Evolutionary conservation across 2,329 filamentous ascomycete species (phyloP), one percentile per base, ranked within the genome.

Genomic region (Epicoccum nigrum): DNA sequence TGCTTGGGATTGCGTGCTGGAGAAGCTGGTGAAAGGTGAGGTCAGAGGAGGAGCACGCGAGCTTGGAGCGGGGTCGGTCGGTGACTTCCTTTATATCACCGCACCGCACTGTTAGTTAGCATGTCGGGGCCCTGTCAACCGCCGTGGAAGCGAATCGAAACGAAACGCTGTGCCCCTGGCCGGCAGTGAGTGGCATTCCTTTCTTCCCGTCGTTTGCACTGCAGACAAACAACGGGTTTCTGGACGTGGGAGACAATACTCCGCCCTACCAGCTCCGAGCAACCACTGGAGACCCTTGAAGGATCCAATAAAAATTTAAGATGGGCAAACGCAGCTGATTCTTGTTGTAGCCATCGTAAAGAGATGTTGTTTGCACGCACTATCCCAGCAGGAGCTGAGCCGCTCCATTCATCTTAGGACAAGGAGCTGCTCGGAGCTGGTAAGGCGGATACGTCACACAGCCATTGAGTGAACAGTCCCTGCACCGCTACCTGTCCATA

Each of bases 1-100:
- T 45, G 50, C 25, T 35, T 23, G 13, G 19, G 19, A 31, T 46
- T 41, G 41, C 32, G 45, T 45, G 40, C 32, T 45, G 34, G 8
- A 16, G 4, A 40, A 23, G 25, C 44, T 37, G 57, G 32, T 37
- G 47, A 49, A 51, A 45, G 55, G 54, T 60, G 56, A 56, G 56
- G 52, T 47, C 53, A 57, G 46, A 54, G 51, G 47, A 51, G 51
- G 45, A 54, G 51, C 51, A 50, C 45, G 51, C 45, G 46, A 51
- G 46, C 51, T 46, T 42, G 44, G 49, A 52, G 49, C 49, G 49
- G 49, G 49, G 49, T 52, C 49, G 43, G 49, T 39, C 44, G 45
- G 45, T 40, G 23, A 38, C 51, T 53, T 48, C 45, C 40, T 54
- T 53, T 54, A 49, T 45, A 54, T 31, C 35, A 44, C 28, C 35